These are phyloP conservation scores for Apiospora sp. DNA, from an alignment of 2,329 filamentous ascomycete species.

Conservation along the genomic window DNA sequence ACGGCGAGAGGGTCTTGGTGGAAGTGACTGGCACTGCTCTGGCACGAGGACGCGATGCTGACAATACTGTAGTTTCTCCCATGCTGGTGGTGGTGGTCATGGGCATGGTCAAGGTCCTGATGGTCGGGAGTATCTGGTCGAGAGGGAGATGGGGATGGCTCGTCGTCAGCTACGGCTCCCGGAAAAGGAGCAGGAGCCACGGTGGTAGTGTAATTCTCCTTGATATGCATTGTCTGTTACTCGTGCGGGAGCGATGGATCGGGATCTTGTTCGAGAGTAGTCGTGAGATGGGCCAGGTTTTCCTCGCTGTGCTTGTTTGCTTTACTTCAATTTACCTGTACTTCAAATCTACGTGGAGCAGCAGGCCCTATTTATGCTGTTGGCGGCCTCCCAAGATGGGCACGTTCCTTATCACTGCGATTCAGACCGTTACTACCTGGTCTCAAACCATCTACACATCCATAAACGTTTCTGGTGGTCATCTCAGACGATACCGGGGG, in stretches of 20 bases:
- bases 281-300: background rate
- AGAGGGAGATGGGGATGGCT: background rate
- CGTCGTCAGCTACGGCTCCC: background rate
- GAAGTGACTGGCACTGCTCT: background rate
- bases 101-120: background rate
- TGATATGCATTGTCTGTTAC: background rate
- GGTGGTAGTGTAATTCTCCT: background rate
- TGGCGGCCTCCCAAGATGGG: background rate
- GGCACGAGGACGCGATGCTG: constrained; percentile 2
- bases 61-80: background rate
- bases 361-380: background rate
- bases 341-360: constrained; percentile 6
- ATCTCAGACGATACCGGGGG: constrained; percentile 8
- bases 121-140: constrained; percentile 1
- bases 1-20: constrained; percentile 6
- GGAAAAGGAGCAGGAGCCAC: background rate
- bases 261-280: background rate
- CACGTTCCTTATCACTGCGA: constrained; percentile 1
- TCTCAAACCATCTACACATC: constrained; percentile 15
- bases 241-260: background rate
- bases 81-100: background rate
- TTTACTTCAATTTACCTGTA: background rate
- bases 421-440: background rate
- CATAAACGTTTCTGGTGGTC: constrained; percentile 13
- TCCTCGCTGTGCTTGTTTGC: background rate